These are phyloP conservation scores for Pleurotus citrinopileatus DNA, from an alignment of 768 basidiomycete genomes.

Conservation along the genomic window DNA sequence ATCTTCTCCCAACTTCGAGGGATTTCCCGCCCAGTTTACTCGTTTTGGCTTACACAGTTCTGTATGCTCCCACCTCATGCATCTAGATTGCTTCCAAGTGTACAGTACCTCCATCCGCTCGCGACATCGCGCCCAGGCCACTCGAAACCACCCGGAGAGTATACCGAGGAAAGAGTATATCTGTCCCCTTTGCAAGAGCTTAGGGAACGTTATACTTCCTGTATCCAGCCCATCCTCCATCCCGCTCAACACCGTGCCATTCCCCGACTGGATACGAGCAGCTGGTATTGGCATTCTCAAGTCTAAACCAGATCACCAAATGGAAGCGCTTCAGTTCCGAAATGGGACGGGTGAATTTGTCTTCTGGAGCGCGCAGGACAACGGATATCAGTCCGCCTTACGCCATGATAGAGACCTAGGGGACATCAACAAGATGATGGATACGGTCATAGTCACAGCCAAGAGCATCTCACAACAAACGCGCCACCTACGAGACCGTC, in stretches of 20 bases:
- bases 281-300: constrained; percentile 89
- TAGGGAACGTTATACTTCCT: constrained; percentile 93
- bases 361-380: constrained; percentile 85
- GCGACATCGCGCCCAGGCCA: constrained; percentile 84
- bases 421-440: constrained; percentile 78
- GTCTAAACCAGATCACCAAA: constrained; percentile 67
- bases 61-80: constrained; percentile 97
- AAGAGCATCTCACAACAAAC: constrained; percentile 84
- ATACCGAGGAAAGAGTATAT: constrained; percentile 94
- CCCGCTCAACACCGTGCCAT: constrained; percentile 55
- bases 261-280: constrained; percentile 87
- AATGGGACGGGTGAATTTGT: constrained; percentile 87
- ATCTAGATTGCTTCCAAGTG: constrained; percentile 88
- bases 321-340: constrained; percentile 72
- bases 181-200: constrained; percentile 94
- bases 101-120: constrained; percentile 86
- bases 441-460: constrained; percentile 77
- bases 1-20: constrained; percentile 59
- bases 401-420: constrained; percentile 49
- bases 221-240: constrained; percentile 53
- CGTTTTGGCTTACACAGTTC: constrained; percentile 86
- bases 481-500: constrained; percentile 74
- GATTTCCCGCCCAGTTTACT: constrained; percentile 66
- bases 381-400: constrained; percentile 57
- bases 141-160: constrained; percentile 91